phyloP scores from a whole-genome alignment of 371 early-diverging fungal species.

The Mucor irregularis region DNA sequence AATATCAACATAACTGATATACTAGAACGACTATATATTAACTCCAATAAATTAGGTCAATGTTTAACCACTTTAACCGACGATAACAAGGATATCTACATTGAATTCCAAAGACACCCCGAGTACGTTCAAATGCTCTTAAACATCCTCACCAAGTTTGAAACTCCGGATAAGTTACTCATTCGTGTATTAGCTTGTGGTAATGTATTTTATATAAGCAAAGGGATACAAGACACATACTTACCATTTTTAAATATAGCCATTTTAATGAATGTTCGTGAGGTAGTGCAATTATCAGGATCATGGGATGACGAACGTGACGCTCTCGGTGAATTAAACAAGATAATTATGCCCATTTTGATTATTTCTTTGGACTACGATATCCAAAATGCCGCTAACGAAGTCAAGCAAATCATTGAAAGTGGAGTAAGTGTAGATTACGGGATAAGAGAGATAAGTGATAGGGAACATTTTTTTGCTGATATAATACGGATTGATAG shows the following conservation, averaged over 20 bases:
- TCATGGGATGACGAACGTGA: conserved; percentile 45
- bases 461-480: neutral
- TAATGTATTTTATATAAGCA: conserved; percentile 15
- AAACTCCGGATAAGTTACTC: conserved; percentile 39
- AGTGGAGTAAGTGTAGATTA: conserved; percentile 45
- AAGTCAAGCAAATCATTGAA: conserved; percentile 46
- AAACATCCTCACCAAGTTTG: conserved; percentile 43
- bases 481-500: conserved; percentile 14
- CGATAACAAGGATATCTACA: conserved; percentile 66
- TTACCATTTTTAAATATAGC: conserved; percentile 22
- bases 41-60: conserved; percentile 61
- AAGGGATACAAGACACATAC: neutral
- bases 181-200: conserved; percentile 61
- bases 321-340: conserved; percentile 44
- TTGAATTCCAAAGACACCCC: conserved; percentile 61
- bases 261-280: conserved; percentile 45
- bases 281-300: conserved; percentile 30
- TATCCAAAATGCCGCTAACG: conserved; percentile 59
- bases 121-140: conserved; percentile 57
- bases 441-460: neutral
- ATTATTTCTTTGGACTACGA: conserved; percentile 59
- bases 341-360: conserved; percentile 53
- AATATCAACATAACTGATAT: neutral
- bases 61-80: conserved; percentile 84
- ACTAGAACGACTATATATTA: neutral